Percentiles rank a stretch among this genome's conserved stretches.
These are phyloP conservation scores for Fusarium ramigenum DNA, from an alignment of 2,329 filamentous ascomycete species.

Conservation along the genomic window DNA sequence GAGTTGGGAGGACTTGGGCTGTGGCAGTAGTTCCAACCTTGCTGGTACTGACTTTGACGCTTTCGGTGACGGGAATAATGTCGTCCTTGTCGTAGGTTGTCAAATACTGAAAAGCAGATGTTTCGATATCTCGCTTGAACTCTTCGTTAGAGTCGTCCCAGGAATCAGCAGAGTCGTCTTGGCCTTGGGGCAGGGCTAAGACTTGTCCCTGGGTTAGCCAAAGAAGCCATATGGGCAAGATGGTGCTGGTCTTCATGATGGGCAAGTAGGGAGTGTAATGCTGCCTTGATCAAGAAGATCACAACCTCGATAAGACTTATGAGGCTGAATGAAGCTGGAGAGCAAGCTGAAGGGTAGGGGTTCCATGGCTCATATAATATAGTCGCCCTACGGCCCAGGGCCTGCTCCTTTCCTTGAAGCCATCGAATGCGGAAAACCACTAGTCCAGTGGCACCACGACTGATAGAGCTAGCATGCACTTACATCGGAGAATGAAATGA, in stretches of 20 bases:
- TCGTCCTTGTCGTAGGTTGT: slow-evolving; percentile 41
- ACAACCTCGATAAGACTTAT: slow-evolving; percentile 16
- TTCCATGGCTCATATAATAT: slow-evolving; percentile 38
- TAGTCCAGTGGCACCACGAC: slow-evolving; percentile 35
- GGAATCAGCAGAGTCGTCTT: slow-evolving; percentile 7
- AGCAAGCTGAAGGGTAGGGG: slow-evolving; percentile 14
- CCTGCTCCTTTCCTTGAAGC: slow-evolving; percentile 24
- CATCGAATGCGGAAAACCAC: slow-evolving; percentile 34
- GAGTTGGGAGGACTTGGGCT: slow-evolving; percentile 42
- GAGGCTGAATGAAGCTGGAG: slow-evolving; percentile 9
- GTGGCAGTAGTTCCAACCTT: slow-evolving; percentile 39
- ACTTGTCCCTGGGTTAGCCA: slow-evolving; percentile 42
- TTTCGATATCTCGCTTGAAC: slow-evolving; percentile 33
- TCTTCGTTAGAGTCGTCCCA: slow-evolving; percentile 21
- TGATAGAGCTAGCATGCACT: slow-evolving; percentile 30
- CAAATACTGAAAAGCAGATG: slow-evolving; percentile 34
- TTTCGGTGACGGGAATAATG: slow-evolving; percentile 42
- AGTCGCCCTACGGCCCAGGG: slow-evolving; percentile 4
- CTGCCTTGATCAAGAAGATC: slow-evolving; percentile 13
- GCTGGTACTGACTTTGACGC: slow-evolving; percentile 41
- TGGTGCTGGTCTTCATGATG: slow-evolving; percentile 37
- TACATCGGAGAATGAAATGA: slow-evolving; percentile 41
- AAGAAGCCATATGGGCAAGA: slow-evolving; percentile 41
- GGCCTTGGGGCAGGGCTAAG: slow-evolving; percentile 25
- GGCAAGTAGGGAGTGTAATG: neutral